A percentile compares a stretch with the other conserved stretches of the same genome.
Conservation (phyloP, 192 early-diverging fungal genomes). For the Entophlyctis helioformis region DNA sequence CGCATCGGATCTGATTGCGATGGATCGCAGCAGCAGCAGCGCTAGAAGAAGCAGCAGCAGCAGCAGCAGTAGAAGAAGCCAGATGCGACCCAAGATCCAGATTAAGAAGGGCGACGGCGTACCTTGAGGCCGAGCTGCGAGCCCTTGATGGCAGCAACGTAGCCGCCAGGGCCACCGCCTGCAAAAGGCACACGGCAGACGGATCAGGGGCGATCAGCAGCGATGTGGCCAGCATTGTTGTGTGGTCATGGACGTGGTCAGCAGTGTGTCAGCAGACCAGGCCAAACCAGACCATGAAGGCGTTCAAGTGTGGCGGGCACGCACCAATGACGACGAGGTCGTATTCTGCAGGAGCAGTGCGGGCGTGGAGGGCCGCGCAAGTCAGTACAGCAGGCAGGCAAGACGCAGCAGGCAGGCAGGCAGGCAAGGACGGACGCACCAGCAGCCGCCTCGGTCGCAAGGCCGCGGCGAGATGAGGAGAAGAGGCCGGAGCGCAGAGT, state of each 20-base stretch:
- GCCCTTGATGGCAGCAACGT: constrained; percentile 97
- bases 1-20: too few relatives aligned
- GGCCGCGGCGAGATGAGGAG: too few relatives aligned
- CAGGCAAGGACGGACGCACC: too few relatives aligned
- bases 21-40: not conserved
- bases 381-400: too few relatives aligned
- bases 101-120: constrained; percentile 10
- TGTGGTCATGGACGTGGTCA: not conserved
- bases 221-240: not conserved
- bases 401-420: too few relatives aligned
- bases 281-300: not conserved
- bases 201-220: not conserved
- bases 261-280: not conserved
- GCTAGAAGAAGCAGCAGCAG: too few relatives aligned
- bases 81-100: not conserved
- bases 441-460: too few relatives aligned
- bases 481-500: too few relatives aligned
- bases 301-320: not conserved
- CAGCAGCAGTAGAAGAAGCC: not conserved
- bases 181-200: constrained; percentile 1
- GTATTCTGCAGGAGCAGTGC: constrained; percentile 3
- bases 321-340: constrained; percentile 18
- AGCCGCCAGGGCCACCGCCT: constrained; percentile 96
- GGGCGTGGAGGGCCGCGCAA: too few relatives aligned
- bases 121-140: constrained; percentile 96